Evolutionary conservation across 345 rosid species (phyloP), one percentile per base, ranked within the genome.

Genomic region (Eucalyptus dawsonii): DNA sequence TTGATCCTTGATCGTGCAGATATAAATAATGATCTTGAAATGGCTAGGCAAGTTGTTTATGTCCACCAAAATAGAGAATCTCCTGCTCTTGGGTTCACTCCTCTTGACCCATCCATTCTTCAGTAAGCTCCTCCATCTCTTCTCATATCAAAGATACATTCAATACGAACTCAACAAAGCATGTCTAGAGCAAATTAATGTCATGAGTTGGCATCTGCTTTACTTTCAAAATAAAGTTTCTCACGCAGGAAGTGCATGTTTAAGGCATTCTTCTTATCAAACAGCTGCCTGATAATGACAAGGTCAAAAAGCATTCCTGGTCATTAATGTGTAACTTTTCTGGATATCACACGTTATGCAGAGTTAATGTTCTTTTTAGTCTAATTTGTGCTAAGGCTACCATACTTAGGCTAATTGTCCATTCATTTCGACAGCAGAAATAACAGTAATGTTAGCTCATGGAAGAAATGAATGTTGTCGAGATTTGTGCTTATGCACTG

Each of bases 1-100:
- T 88, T 98, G 95, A 98, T 98, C 90, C 94, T 97, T 87, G 99
- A 98, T 93, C 94, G 96, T 90, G 99, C 99, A 86, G 99, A 98
- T 83, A 96, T 97, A 98, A 98, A 95, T 90, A 94, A 93, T 87
- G 99, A 98, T 92, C 99, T 96, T 91, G 99, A 97, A 93, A 58
- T 97, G 93, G 99, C 99, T 58, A 95, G 97, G 94, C 99, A 97
- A 80, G 96, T 98, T 91, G 97, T 97, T 88, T 94, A 94, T 89
- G 99, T 98, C 89, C 99, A 98, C 88, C 98, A 97, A 93, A 95
- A 95, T 67, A 92, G 89, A 92, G 98, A 97, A 91, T 97, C 98
- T 89, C 99, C 97, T 37, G 95, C 98, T n/a, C 98, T 98, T 91
- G 99, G 99, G 87, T 97, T 97, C 83, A 92, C 95, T 88, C 97